A percentile compares a stretch with the other conserved stretches of the same genome.
These are phyloP conservation scores for Achlya hypogyna DNA, from an alignment of 352 stramenopile genomes.

Conservation along the genomic window DNA sequence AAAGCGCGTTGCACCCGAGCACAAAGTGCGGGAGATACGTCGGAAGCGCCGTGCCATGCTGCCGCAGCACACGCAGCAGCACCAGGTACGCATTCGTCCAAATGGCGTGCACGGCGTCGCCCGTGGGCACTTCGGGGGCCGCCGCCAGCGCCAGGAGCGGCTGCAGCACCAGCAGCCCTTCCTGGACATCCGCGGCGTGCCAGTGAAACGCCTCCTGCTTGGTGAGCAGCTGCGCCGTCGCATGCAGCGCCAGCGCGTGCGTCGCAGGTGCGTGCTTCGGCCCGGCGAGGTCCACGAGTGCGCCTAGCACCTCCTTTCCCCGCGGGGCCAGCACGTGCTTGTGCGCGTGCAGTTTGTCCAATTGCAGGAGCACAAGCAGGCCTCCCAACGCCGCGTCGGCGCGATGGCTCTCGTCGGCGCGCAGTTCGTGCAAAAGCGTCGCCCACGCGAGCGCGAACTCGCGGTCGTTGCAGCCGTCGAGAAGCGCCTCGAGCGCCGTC, in stretches of 20 bases:
- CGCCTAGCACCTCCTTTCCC: not conserved
- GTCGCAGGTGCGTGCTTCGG: not conserved
- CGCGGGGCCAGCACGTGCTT: not conserved
- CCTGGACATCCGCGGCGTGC: slow-evolving; percentile 60
- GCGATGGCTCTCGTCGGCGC: slow-evolving; percentile 27
- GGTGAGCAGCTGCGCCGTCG: slow-evolving; percentile 57
- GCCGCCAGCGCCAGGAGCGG: slow-evolving; percentile 31
- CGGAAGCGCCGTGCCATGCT: slow-evolving; percentile 62
- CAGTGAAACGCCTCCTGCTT: slow-evolving; percentile 75
- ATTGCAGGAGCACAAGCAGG: slow-evolving; percentile 43
- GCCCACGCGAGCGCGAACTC: slow-evolving; percentile 57
- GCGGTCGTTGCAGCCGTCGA: slow-evolving; percentile 53
- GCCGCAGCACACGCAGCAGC: slow-evolving; percentile 63
- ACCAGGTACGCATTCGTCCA: slow-evolving; percentile 74
- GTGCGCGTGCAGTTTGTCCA: slow-evolving; percentile 26
- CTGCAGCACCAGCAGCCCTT: slow-evolving; percentile 58
- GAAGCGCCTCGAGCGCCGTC: slow-evolving; percentile 30
- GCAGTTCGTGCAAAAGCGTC: slow-evolving; percentile 49
- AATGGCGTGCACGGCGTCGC: slow-evolving; percentile 46
- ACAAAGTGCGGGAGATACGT: slow-evolving; percentile 58
- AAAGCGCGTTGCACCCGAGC: slow-evolving; percentile 49
- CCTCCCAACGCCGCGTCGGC: slow-evolving; percentile 46
- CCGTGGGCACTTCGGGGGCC: slow-evolving; percentile 21
- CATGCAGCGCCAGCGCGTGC: slow-evolving; percentile 28
- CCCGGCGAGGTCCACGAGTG: slow-evolving; percentile 4